Evolutionary conservation across 768 basidiomycete genomes (phyloP), one percentile per base, ranked within the genome.

Genomic region (Pilatotrama ljubarskyi): DNA sequence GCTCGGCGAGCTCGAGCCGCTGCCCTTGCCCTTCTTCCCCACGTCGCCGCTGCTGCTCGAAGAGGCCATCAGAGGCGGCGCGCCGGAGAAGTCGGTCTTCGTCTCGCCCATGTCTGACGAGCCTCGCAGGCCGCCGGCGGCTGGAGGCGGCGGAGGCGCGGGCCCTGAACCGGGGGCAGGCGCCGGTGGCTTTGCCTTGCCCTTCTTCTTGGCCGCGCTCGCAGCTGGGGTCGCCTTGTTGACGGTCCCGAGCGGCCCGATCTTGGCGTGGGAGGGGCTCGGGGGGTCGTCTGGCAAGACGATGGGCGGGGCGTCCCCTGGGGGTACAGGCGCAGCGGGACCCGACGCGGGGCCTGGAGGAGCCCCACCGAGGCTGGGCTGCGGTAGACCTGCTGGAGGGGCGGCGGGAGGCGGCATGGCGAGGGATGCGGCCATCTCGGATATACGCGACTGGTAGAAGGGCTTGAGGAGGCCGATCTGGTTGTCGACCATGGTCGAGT

Each of bases 401-500:
- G 51, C 62, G 54, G 65, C 62, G 41, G 49, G 68, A 61, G 52
- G 49, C 50, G 65, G 57, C 15, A 46, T 17, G 6, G 64, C 42
- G 15, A 64, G 46, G 18, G 69, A 59, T 10, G 75, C 64, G 15
- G 79, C 75, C 41, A 85, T 70, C 24, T 74, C 65, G 2, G 78
- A 68, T 48, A 92, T 76, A 26, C 88, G 82, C 25, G 71, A 67
- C 43, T 85, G 80, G 66, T 90, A 96, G 76, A 87, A 95, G 0
- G 82, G 72, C 58, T 82, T 88, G 64, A 98, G 85, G 38, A 98
- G 74, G 9, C 93, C 94, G 64, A 97, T 93, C 67, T 96, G 94
- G 24, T 85, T 76, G 36, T 89, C 87, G 68, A 89, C 78, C 55
- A 83, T 85, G 55, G 75, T 76, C 8, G 82, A 77, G 1, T 82